Conservation (phyloP, 768 basidiomycete genomes). For the Suillus hirtellus region DNA sequence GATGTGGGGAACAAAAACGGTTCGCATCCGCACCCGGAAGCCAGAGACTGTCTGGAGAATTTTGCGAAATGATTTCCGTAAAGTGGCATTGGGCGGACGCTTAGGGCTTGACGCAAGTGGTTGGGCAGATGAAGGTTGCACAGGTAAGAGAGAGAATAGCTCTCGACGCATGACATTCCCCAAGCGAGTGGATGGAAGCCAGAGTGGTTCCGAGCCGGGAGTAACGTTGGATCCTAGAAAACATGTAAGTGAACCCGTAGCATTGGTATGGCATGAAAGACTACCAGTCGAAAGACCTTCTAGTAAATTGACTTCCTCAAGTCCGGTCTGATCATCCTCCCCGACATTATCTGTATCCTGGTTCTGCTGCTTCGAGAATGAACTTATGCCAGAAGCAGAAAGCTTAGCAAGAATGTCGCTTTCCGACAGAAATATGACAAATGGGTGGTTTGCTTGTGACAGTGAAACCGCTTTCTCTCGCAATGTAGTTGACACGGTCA, state of each 20-base stretch:
- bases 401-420: conserved; percentile 19
- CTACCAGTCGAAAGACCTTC: conserved; percentile 67
- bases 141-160: conserved; percentile 60
- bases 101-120: conserved; percentile 46
- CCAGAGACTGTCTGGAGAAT: conserved; percentile 78
- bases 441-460: conserved; percentile 38
- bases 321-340: conserved; percentile 43
- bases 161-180: conserved; percentile 67
- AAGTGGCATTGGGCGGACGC: conserved; percentile 57
- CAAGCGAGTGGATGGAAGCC: conserved; percentile 70
- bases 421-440: conserved; percentile 30
- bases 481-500: conserved; percentile 87
- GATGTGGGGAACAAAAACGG: conserved; percentile 86
- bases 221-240: conserved; percentile 47
- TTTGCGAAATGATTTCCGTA: conserved; percentile 85
- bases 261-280: conserved; percentile 16
- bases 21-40: conserved; percentile 91
- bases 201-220: conserved; percentile 36
- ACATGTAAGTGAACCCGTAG: background rate
- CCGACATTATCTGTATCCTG: conserved; percentile 29
- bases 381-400: conserved; percentile 10
- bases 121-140: conserved; percentile 39
- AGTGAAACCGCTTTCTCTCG: conserved; percentile 69
- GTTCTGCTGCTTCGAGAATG: background rate
- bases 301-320: conserved; percentile 69